phyloP scores from a whole-genome alignment of 805 yeast genomes.

The Zygoascus flipseniorum region DNA sequence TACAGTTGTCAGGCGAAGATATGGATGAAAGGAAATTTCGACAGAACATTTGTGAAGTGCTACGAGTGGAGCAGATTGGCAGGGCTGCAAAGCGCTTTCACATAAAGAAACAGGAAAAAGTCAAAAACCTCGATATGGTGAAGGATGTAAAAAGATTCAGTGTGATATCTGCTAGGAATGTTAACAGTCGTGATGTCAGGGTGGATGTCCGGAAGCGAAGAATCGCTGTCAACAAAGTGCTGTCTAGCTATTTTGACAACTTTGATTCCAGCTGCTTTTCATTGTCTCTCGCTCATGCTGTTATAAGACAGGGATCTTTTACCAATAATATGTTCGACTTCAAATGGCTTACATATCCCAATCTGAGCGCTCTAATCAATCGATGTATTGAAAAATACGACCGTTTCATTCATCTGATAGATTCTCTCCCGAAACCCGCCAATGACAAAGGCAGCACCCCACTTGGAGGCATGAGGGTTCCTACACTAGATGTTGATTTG shows the following conservation, averaged over 20 bases:
- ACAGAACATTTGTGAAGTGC: too few relatives aligned
- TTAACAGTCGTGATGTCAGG: too few relatives aligned
- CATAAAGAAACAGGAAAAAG: not conserved
- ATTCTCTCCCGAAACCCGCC: not conserved
- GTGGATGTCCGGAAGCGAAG: not conserved
- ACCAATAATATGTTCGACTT: slow-evolving; percentile 14
- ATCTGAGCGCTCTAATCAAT: slow-evolving; percentile 7
- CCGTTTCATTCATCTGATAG: slow-evolving; percentile 8
- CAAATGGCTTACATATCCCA: slow-evolving; percentile 16
- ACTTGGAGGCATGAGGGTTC: slow-evolving; percentile 4
- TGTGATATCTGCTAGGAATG: too few relatives aligned
- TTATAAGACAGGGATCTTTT: slow-evolving; percentile 14
- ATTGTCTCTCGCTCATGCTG: slow-evolving; percentile 13
- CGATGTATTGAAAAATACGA: slow-evolving; percentile 7
- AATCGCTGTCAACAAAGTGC: not conserved
- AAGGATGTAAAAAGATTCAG: too few relatives aligned
- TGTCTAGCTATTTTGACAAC: not conserved
- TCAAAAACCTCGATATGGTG: too few relatives aligned
- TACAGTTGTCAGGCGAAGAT: not conserved
- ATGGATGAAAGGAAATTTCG: too few relatives aligned
- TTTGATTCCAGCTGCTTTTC: slow-evolving; percentile 10
- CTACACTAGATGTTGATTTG: slow-evolving; percentile 17
- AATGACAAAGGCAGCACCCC: not conserved
- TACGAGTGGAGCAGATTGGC: not conserved
- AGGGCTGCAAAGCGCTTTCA: not conserved